Evolutionary conservation across 2,329 filamentous ascomycete species (phyloP), one percentile per base, ranked within the genome.

Genomic region (Stagonosporopsis cucurbitacearum): DNA sequence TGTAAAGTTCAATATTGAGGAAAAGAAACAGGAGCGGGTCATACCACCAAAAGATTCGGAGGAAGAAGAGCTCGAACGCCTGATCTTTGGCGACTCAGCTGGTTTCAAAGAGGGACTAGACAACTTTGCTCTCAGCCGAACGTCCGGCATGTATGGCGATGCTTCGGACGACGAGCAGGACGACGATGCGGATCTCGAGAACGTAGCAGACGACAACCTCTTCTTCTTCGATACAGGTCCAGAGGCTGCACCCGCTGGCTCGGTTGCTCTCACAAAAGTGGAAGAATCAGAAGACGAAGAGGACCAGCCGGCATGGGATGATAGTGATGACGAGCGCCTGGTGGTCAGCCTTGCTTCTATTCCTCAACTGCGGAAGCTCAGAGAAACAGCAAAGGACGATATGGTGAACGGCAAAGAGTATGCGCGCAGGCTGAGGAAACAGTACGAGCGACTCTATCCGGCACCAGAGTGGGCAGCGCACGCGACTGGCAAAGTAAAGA

Each of bases 301-400:
- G 4, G 74, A 74, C 33, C 79, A 80, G 19, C 82, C 88, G 2
- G 90, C 87, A 1, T 99, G 95, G 95, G 87, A 93, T 65, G 95
- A 99, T 73, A 98, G 93, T 75, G 95, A 99, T 68, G 95, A 99
- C 71, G 95, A 98, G 71, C 85, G 91, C 50, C 80, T 97, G 59
- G 85, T 87, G 6, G 84, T 99, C 44, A 98, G 94, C 13, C 82
- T 99, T 35, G 89, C 91, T 3, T 84, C 86, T 23, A 87, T 88
- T 40, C 85, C 87, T 43, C 85, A 90, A 62, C 75, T 97, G 71
- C 86, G 93, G 63, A 98, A 98, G 76, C 81, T 99, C 59, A 85
- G 95, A 58, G 81, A 87, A 46, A 88, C 86, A 2, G 92, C 94
- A 70, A 85, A 84, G 1, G 95, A 99, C 69, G 95, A 99, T 73